phyloP scores from a whole-genome alignment of 1,284 basidiomycete species.

The Pseudozyma thailandica region DNA sequence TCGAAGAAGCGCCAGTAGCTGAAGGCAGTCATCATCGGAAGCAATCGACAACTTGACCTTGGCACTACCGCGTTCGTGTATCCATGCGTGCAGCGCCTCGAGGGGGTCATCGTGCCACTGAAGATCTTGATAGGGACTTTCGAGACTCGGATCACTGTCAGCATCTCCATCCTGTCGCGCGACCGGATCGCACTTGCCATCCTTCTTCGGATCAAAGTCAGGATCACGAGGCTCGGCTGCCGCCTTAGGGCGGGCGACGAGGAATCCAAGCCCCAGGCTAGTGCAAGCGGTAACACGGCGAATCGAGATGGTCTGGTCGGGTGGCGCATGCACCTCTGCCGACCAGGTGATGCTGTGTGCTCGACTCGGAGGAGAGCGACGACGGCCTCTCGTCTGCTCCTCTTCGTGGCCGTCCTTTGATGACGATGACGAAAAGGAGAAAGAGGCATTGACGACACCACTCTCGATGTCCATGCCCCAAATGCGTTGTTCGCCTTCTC shows the following conservation, averaged over 20 bases:
- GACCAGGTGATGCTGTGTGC: constrained; percentile 35
- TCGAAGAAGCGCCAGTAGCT: constrained; percentile 25
- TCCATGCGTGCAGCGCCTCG: constrained; percentile 42
- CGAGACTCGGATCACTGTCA: neutral
- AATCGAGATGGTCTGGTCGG: constrained; percentile 48
- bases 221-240: constrained; percentile 48
- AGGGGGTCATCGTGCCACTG: constrained; percentile 39
- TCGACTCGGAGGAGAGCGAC: constrained; percentile 7
- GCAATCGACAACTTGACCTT: constrained; percentile 35
- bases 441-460: constrained; percentile 25
- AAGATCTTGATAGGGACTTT: neutral
- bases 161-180: neutral
- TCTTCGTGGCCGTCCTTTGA: constrained; percentile 4
- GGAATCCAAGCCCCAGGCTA: constrained; percentile 36
- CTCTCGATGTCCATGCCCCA: constrained; percentile 17
- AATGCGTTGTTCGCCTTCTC: neutral
- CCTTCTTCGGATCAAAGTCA: constrained; percentile 16
- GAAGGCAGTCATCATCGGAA: constrained; percentile 47
- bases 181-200: constrained; percentile 8
- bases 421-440: constrained; percentile 11
- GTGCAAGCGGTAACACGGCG: constrained; percentile 41
- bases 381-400: constrained; percentile 14
- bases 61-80: constrained; percentile 19
- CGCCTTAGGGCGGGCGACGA: constrained; percentile 30
- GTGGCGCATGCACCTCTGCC: constrained; percentile 18